These are phyloP conservation scores for Flaveria robusta DNA, from an alignment of 129 eudicot genomes.

Conservation along the genomic window DNA sequence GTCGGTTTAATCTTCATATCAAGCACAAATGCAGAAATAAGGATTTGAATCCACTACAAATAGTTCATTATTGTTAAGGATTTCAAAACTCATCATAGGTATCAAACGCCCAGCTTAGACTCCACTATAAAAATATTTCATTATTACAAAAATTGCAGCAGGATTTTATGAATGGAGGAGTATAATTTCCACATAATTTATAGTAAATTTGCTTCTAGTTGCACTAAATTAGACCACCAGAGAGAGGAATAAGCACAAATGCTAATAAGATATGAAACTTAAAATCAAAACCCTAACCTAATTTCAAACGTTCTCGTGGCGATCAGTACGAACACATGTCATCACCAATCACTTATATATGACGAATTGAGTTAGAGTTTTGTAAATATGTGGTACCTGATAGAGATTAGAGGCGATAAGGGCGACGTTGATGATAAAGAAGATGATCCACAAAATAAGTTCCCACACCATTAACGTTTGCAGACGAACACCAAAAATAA, in stretches of 20 bases:
- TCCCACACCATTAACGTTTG: slow-evolving; percentile 51
- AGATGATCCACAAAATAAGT: slow-evolving; percentile 49
- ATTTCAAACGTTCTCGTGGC: background rate
- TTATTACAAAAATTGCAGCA: background rate
- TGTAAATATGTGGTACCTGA: slow-evolving; percentile 41
- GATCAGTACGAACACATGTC: background rate
- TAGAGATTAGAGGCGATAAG: slow-evolving; percentile 60
- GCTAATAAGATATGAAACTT: background rate
- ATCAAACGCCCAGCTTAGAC: background rate
- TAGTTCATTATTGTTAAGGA: too few relatives aligned
- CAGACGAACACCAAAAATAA: background rate
- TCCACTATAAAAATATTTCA: background rate
- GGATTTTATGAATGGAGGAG: background rate
- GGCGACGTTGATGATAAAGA: slow-evolving; percentile 44
- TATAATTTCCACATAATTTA: background rate
- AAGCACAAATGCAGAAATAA: background rate
- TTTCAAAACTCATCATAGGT: background rate
- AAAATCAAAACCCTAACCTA: slow-evolving; percentile 24
- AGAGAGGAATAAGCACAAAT: slow-evolving; percentile 9
- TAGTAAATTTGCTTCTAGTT: background rate
- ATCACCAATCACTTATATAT: too few relatives aligned
- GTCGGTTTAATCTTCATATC: background rate
- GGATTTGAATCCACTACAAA: too few relatives aligned
- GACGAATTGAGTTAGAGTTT: too few relatives aligned
- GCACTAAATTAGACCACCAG: background rate